Conservation (phyloP, 2,329 filamentous ascomycete species). For the Phyllosticta capitalensis region DNA sequence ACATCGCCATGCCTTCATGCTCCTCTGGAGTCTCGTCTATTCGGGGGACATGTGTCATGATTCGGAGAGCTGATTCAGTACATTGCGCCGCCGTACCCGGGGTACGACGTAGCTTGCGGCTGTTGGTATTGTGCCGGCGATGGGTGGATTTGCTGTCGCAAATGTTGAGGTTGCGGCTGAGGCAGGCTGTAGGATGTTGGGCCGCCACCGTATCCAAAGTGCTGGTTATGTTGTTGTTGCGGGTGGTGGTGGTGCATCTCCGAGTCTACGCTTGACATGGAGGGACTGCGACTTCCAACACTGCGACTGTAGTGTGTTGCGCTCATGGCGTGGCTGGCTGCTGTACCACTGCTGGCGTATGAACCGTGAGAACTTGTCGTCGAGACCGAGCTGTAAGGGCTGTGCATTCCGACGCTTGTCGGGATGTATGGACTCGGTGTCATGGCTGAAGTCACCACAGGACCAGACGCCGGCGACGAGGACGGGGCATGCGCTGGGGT, state of each 20-base stretch:
- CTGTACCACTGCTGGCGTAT: slow-evolving; percentile 2
- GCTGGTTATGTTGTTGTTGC: slow-evolving; percentile 4
- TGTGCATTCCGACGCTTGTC: slow-evolving; percentile 2
- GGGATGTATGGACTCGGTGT: not conserved
- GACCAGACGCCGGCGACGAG: not conserved
- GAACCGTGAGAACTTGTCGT: slow-evolving; percentile 2
- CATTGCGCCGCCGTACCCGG: not conserved
- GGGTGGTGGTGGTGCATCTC: slow-evolving; percentile 7
- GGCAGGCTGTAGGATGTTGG: slow-evolving; percentile 3
- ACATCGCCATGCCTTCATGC: not conserved
- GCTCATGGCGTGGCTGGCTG: not conserved
- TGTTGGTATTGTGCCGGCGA: not conserved
- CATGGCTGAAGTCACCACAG: not conserved
- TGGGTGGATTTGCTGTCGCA: slow-evolving; percentile 1
- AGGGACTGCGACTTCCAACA: slow-evolving; percentile 6
- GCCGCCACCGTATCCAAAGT: slow-evolving; percentile 3
- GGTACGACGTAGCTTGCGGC: not conserved
- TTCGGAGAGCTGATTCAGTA: not conserved
- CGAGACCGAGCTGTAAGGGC: slow-evolving; percentile 4
- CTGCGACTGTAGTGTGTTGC: slow-evolving; percentile 7
- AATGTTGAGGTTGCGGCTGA: slow-evolving; percentile 2
- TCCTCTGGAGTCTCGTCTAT: not conserved
- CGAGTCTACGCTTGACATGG: slow-evolving; percentile 8
- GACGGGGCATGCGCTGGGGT: not conserved
- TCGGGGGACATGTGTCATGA: not conserved